Evolutionary conservation across 139 green algal genomes (phyloP), one percentile per base, ranked within the genome.

Genomic region (Diplosphaera chodatii): DNA sequence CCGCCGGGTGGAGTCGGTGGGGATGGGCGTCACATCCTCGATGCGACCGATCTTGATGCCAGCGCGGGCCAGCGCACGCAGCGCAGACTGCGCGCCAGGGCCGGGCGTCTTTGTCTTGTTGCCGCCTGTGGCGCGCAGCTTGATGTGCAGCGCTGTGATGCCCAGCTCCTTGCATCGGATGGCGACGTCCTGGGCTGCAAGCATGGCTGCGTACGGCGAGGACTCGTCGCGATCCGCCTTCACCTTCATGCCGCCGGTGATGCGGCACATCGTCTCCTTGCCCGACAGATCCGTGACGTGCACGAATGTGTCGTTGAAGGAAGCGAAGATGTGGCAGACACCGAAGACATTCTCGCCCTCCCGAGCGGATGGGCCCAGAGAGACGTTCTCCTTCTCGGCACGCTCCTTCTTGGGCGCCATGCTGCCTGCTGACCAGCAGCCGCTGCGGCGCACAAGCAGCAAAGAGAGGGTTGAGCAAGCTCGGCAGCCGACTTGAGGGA

Each of bases 251-350:
- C 96, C 96, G 68, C 96, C 94, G 30, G 95, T 99, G 20, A 99
- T 88, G 67, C 95, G 92, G 69, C 78, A 81, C 41, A 99, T 88
- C 66, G 96, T 99, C 83, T 99, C 96, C 81, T 96, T 96, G 67
- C 96, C 96, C 10, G 96, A 99, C 69, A 99, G 83, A 86, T 99
- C 96, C 31, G 96, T 99, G 65, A 99, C 93, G 78, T 99, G 96
- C 77, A 99, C 96, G 76, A 99, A 99, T 22, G 96, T 99, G 85
- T 99, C 96, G 81, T 99, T 99, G 90, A 99, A 99, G 66, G 90
- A 97, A 22, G 96, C 96, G 72, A 98, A 99, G 80, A 99, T 99
- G 87, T 99, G 95, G 32, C 92, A 93, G 28, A 99, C 95, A 64
- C 95, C 95, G 71, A 98, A 99, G 33, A 99, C 91, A 66, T 94